A percentile compares a stretch with the other conserved stretches of the same genome.
Conservation (phyloP, 768 basidiomycete genomes). For the Lentinula sp. region DNA sequence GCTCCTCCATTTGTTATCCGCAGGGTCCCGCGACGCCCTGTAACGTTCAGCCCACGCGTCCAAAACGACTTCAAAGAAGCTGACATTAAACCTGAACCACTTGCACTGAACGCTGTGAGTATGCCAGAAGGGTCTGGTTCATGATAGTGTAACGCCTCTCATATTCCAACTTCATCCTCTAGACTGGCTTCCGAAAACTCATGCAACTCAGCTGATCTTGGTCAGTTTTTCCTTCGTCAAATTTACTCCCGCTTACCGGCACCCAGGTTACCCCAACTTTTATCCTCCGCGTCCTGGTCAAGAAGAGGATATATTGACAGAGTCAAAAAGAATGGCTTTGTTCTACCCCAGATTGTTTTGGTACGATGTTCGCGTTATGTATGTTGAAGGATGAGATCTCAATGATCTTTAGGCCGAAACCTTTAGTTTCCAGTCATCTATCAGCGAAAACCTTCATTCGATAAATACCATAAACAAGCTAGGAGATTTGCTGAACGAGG, state of each 20-base stretch:
- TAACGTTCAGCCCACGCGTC: too few relatives aligned
- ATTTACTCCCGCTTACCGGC: not conserved
- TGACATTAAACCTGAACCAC: too few relatives aligned
- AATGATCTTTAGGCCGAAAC: conserved; percentile 45
- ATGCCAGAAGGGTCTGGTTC: not conserved
- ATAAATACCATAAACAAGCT: conserved; percentile 50
- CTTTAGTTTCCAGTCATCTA: conserved; percentile 51
- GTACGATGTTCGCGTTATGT: conserved; percentile 31
- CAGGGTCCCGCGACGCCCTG: too few relatives aligned
- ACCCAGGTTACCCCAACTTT: conserved; percentile 68
- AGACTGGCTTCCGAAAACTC: conserved; percentile 64
- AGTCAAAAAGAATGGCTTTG: conserved; percentile 61
- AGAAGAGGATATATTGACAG: conserved; percentile 69
- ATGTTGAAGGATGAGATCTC: not conserved
- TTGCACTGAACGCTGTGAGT: too few relatives aligned
- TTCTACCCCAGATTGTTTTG: conserved; percentile 44
- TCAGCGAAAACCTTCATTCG: conserved; percentile 45
- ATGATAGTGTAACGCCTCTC: conserved; percentile 23
- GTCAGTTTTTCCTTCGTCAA: conserved; percentile 27
- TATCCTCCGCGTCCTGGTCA: conserved; percentile 73
- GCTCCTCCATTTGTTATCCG: too few relatives aligned
- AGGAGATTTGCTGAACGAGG: conserved; percentile 72
- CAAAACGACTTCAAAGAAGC: too few relatives aligned
- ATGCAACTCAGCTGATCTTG: conserved; percentile 60
- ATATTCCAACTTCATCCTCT: conserved; percentile 67